phyloP scores from a whole-genome alignment of 148 eudicot species.

The Dysphania ambrosioides region DNA sequence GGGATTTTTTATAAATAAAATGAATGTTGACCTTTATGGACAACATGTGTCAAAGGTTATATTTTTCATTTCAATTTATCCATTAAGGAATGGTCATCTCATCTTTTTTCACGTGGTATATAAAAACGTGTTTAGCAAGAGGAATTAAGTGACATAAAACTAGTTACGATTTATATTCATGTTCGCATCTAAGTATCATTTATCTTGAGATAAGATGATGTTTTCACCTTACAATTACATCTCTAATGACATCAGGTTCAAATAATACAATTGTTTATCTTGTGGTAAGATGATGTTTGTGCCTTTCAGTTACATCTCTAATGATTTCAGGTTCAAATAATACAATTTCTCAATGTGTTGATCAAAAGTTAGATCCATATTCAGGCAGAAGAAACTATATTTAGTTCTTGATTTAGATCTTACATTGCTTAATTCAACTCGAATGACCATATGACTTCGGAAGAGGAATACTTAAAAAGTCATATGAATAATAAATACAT shows the following conservation, averaged over 20 bases:
- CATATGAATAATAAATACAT: constrained; percentile 36
- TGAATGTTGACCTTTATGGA: too few species aligned
- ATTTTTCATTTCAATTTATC: too few species aligned
- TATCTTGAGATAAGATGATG: not conserved
- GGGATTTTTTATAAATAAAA: too few species aligned
- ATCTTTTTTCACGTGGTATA: too few species aligned
- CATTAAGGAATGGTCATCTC: too few species aligned
- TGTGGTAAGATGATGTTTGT: not conserved
- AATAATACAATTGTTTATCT: not conserved
- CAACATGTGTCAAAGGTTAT: too few species aligned
- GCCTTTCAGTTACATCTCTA: not conserved
- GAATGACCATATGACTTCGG: constrained; percentile 46
- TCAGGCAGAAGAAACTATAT: constrained; percentile 41
- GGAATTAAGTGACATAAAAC: too few species aligned
- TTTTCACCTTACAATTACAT: too few species aligned
- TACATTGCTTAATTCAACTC: constrained; percentile 76
- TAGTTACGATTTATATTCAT: too few species aligned
- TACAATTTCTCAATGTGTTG: not conserved
- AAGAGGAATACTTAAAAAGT: constrained; percentile 53
- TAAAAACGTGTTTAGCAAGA: too few species aligned
- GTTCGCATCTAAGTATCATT: too few species aligned
- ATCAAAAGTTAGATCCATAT: not conserved
- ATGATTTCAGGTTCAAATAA: not conserved
- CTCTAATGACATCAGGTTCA: not conserved
- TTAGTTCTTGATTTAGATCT: constrained; percentile 91